Evolutionary conservation across 345 rosid species (phyloP), one percentile per base, ranked within the genome.

Genomic region (Eucalyptus pauciflora): DNA sequence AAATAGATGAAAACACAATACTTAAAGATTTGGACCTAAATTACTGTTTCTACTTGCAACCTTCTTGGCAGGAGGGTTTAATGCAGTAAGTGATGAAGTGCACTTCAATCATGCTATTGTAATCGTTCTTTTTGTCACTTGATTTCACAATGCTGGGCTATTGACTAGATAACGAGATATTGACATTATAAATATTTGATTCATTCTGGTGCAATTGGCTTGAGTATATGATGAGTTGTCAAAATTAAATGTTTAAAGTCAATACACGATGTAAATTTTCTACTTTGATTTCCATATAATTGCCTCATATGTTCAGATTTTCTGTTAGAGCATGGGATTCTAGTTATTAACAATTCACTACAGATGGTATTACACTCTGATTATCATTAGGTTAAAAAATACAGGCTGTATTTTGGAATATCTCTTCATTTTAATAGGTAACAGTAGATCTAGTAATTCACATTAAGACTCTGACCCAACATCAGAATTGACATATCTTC

Each of bases 1-100:
- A 98, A 92, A 97, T 98, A 89, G 99, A 98, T 67, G 99, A 96
- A 92, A 96, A 94, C 93, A 98, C 99, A 12, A 98, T 95, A 83
- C 98, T 98, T 50, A 97, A 98, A 92, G 99, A 98, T 93, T 94
- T 98, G 94, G 99, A 98, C 93, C 95, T 98, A 27, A 92, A 93
- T 93, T 95, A 98, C 90, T 80, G 91, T 92, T 96, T 95, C 94
- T 96, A 92, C 91, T 93, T 97, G 90, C 97, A 98, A 93, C 99
- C 99, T 91, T 95, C 99, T 90, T 98, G 99, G 99, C 92, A 93
- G 50, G 97, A 94, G n/a, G 96, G 94, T 93, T 93, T 98, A 89
- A 92, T 98, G 87, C 94, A 92, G 99, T 97, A 91, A 92, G 92
- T 91, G 88, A 87, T 88, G 45, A 64, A 18, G 24, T 18, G 45